Evolutionary conservation across 108 stramenopile species (phyloP).

Genomic region (Skeletonema potamos): DNA sequence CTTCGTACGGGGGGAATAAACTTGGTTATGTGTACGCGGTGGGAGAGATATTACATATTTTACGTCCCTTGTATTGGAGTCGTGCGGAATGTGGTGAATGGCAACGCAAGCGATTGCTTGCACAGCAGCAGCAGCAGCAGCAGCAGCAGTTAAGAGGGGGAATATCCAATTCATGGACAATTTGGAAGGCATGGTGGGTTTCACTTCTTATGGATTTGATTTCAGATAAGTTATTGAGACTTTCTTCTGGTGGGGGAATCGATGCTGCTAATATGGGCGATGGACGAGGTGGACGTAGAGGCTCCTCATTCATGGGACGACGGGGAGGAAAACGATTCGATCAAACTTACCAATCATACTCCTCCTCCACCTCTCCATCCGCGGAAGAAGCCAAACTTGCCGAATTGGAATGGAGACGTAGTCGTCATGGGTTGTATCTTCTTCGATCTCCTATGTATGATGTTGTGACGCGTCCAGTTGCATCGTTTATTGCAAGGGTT

Average conservation of each 20-base stretch:
- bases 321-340: neutral
- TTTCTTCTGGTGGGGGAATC: neutral
- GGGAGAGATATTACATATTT: conserved; percentile 40
- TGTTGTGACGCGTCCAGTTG: conserved; percentile 24
- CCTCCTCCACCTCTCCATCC: conserved; percentile 4
- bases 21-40: conserved; percentile 22
- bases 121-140: neutral
- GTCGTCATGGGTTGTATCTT: conserved; percentile 27
- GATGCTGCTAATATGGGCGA: neutral
- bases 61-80: conserved; percentile 51
- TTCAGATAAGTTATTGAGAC: neutral
- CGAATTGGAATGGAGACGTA: conserved; percentile 34
- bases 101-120: neutral
- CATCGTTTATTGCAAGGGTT: conserved; percentile 15
- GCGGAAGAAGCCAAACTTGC: conserved; percentile 23
- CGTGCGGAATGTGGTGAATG: conserved; percentile 12
- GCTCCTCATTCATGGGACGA: conserved; percentile 4
- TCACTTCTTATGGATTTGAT: neutral
- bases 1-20: neutral
- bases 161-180: neutral
- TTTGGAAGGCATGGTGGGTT: neutral
- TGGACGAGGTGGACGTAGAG: neutral
- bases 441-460: conserved; percentile 42
- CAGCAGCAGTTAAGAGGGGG: neutral
- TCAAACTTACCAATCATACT: neutral